Conservation (phyloP, 2,329 filamentous ascomycete genomes). For the Orbilia brochopaga region DNA sequence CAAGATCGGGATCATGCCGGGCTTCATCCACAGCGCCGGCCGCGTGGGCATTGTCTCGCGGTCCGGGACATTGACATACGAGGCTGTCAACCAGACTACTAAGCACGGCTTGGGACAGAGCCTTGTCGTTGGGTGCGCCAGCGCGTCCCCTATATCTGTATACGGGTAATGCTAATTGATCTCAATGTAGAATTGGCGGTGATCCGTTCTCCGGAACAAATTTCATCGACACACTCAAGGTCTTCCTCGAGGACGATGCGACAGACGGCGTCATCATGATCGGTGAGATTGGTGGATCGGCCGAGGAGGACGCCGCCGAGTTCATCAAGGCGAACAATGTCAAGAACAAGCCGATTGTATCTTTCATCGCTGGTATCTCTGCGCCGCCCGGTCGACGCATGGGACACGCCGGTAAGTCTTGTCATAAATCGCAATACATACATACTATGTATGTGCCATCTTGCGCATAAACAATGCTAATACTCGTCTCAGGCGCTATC, state of each 20-base stretch:
- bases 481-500: conserved; percentile 69
- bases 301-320: conserved; percentile 97
- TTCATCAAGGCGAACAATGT: conserved; percentile 93
- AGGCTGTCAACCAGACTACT: conserved; percentile 99
- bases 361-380: conserved; percentile 98
- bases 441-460: background rate
- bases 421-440: conserved; percentile 2
- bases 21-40: conserved; percentile 99
- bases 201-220: conserved; percentile 99
- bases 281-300: conserved; percentile 95
- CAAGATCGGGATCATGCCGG: conserved; percentile 99
- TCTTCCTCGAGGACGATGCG: conserved; percentile 94
- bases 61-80: conserved; percentile 97
- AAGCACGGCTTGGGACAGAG: conserved; percentile 96
- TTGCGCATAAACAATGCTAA: conserved; percentile 35
- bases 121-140: conserved; percentile 78
- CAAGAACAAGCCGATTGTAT: conserved; percentile 91
- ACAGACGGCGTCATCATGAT: conserved; percentile 99
- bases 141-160: background rate
- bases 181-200: conserved; percentile 73
- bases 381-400: conserved; percentile 95
- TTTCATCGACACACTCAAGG: conserved; percentile 98
- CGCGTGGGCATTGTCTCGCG: conserved; percentile 98
- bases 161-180: background rate
- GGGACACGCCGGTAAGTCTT: conserved; percentile 82